Conservation (phyloP, 805 yeast species). For the Wickerhamomyces silvicola region DNA sequence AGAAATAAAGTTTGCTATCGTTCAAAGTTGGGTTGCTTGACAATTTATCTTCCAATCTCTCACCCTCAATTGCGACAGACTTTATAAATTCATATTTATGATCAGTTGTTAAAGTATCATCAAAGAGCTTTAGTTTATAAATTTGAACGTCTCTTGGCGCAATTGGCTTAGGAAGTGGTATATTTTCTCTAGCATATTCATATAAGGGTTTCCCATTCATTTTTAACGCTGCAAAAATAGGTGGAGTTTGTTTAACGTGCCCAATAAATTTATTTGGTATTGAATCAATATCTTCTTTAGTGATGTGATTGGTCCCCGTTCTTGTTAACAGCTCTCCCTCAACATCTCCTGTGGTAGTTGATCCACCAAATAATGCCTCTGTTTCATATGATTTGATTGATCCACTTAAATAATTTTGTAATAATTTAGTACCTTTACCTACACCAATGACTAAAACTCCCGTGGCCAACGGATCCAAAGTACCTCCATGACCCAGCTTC, state of each 20-base stretch:
- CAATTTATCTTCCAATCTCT: slow-evolving; percentile 32
- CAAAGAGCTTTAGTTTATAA: slow-evolving; percentile 42
- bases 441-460: slow-evolving; percentile 90
- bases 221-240: slow-evolving; percentile 88
- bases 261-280: slow-evolving; percentile 71
- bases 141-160: slow-evolving; percentile 68
- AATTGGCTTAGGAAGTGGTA: slow-evolving; percentile 79
- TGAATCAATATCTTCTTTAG: slow-evolving; percentile 41
- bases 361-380: slow-evolving; percentile 77
- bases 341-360: slow-evolving; percentile 90
- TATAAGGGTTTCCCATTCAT: slow-evolving; percentile 92
- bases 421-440: slow-evolving; percentile 83
- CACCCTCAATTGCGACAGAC: slow-evolving; percentile 40
- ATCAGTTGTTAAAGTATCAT: slow-evolving; percentile 45
- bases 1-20: slow-evolving; percentile 55
- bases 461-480: slow-evolving; percentile 92
- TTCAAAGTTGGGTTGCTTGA: slow-evolving; percentile 40
- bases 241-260: slow-evolving; percentile 81
- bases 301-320: slow-evolving; percentile 51
- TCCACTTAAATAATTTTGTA: slow-evolving; percentile 64
- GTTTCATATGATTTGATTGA: slow-evolving; percentile 79
- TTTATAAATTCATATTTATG: slow-evolving; percentile 47
- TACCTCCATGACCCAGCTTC: slow-evolving; percentile 98
- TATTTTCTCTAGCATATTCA: slow-evolving; percentile 87
- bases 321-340: slow-evolving; percentile 75